phyloP scores from a whole-genome alignment of 306 rosid genomes.

The Citrullus colocynthis region DNA sequence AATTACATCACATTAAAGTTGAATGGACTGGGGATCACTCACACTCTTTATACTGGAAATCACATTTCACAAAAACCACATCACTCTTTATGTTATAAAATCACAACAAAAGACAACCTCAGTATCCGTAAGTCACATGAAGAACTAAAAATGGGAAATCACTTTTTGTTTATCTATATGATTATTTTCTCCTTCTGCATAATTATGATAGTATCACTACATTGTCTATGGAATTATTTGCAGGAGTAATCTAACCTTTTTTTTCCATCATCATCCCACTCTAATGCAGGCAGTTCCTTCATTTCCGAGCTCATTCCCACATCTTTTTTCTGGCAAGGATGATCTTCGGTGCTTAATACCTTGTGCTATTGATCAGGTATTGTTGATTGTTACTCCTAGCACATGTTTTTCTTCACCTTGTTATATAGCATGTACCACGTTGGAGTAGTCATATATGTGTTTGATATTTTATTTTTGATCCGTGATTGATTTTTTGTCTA shows the following conservation, averaged over 20 bases:
- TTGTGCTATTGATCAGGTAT: slow-evolving; percentile 96
- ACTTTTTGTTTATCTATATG: neutral
- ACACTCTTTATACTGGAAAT: neutral
- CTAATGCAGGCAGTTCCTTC: slow-evolving; percentile 85
- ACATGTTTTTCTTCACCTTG: neutral
- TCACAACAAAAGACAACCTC: neutral
- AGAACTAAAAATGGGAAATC: neutral
- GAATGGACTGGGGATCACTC: neutral
- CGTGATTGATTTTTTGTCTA: neutral
- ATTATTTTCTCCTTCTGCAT: neutral
- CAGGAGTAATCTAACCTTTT: slow-evolving; percentile 3
- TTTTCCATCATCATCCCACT: slow-evolving; percentile 1
- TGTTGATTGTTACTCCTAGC: neutral
- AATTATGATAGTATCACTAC: neutral
- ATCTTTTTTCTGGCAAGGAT: slow-evolving; percentile 65
- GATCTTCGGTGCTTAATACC: slow-evolving; percentile 85
- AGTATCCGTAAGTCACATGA: neutral
- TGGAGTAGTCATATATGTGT: neutral
- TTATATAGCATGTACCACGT: neutral
- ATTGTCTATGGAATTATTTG: neutral
- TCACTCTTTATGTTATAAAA: neutral
- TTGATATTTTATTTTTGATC: neutral
- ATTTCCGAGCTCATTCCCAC: slow-evolving; percentile 97
- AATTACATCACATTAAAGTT: neutral
- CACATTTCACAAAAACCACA: neutral